A percentile compares a stretch with the other conserved stretches of the same genome.
phyloP scores from a whole-genome alignment of 176 grass and related monocot genomes.

The Coix lacrymajobi region DNA sequence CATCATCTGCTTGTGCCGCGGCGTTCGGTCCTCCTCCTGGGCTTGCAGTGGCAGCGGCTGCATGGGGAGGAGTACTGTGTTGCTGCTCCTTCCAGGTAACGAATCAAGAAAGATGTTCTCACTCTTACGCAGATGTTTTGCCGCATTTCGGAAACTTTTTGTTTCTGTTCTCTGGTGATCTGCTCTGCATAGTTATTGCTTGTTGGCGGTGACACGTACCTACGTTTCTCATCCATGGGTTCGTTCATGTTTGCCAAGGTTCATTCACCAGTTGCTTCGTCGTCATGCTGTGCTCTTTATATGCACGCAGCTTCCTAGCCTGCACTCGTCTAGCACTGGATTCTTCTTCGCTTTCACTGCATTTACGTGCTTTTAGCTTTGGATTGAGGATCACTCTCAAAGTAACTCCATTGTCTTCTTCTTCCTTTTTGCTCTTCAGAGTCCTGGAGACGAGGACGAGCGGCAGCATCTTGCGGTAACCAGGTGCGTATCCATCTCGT shows the following conservation, averaged over 20 bases:
- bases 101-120: neutral
- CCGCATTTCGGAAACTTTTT: neutral
- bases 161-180: neutral
- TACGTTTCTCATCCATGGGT: neutral
- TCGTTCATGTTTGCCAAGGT: neutral
- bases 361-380: neutral
- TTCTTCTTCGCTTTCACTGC: neutral
- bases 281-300: neutral
- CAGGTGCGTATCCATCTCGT: slow-evolving; percentile 26
- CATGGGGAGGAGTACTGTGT: neutral
- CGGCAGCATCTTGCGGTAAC: neutral
- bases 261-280: neutral
- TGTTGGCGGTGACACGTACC: no score
- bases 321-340: neutral
- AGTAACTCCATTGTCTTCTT: neutral
- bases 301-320: neutral
- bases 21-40: slow-evolving; percentile 4
- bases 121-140: neutral
- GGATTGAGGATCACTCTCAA: neutral
- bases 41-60: neutral
- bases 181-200: neutral
- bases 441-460: neutral
- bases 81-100: slow-evolving; percentile 44
- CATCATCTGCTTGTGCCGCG: slow-evolving; percentile 38
- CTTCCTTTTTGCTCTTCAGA: slow-evolving; percentile 23